Conservation (phyloP, 1,284 basidiomycete genomes). For the Cryptococcus amylolentus region DNA sequence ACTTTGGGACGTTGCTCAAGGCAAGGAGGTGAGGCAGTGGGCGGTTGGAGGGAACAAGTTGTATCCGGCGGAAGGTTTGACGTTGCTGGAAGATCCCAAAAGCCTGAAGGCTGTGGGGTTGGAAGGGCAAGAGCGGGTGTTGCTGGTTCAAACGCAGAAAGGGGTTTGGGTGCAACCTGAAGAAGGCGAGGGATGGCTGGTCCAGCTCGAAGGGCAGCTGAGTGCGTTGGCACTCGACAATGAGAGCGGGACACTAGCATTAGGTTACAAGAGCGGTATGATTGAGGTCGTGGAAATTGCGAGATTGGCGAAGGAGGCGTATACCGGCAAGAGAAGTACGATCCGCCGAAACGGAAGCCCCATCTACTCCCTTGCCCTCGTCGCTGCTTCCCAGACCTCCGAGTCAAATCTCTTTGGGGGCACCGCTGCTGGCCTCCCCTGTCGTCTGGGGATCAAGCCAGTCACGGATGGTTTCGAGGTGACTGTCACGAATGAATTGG, state of each 20-base stretch:
- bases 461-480: constrained; percentile 10
- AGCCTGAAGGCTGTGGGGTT: constrained; percentile 16
- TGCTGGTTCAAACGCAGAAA: constrained; percentile 57
- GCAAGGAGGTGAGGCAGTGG: constrained; percentile 53
- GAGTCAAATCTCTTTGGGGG: constrained; percentile 35
- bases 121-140: constrained; percentile 35
- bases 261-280: constrained; percentile 62
- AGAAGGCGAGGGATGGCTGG: constrained; percentile 13
- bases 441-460: constrained; percentile 12
- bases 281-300: constrained; percentile 60
- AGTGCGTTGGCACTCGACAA: constrained; percentile 57
- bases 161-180: constrained; percentile 44
- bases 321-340: constrained; percentile 8
- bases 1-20: constrained; percentile 69
- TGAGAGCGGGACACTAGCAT: constrained; percentile 55
- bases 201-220: constrained; percentile 41
- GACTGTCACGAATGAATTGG: constrained; percentile 38
- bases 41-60: constrained; percentile 26
- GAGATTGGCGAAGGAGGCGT: constrained; percentile 31
- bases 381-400: constrained; percentile 4
- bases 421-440: constrained; percentile 44
- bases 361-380: constrained; percentile 56
- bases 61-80: constrained; percentile 26
- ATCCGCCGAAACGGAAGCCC: constrained; percentile 59
- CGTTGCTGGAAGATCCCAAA: constrained; percentile 31